These are phyloP conservation scores for Saitozyma podzolica DNA, from an alignment of 768 basidiomycete genomes.

Conservation along the genomic window DNA sequence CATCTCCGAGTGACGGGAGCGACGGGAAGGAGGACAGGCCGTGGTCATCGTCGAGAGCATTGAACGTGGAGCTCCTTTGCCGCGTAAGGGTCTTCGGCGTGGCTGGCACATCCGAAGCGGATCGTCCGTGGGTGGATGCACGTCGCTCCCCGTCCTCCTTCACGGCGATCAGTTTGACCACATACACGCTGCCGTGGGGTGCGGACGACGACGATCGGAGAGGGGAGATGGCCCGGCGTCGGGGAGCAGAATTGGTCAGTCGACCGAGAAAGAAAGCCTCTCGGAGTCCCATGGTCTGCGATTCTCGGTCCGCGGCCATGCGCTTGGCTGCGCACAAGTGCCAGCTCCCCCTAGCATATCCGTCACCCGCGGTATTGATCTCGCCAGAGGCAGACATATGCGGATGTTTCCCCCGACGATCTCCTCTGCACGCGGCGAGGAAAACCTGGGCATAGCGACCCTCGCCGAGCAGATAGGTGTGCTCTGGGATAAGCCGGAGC, in stretches of 20 bases:
- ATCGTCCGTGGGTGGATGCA: slow-evolving; percentile 19
- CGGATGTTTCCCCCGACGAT: slow-evolving; percentile 10
- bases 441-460: slow-evolving; percentile 46
- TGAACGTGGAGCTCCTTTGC: slow-evolving; percentile 32
- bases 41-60: slow-evolving; percentile 7
- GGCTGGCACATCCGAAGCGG: slow-evolving; percentile 26
- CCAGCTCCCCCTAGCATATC: slow-evolving; percentile 37
- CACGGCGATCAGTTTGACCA: slow-evolving; percentile 43
- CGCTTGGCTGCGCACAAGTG: slow-evolving; percentile 55
- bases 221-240: not conserved
- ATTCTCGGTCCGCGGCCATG: slow-evolving; percentile 51
- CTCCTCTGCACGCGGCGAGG: slow-evolving; percentile 32
- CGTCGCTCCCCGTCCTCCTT: slow-evolving; percentile 34
- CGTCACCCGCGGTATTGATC: slow-evolving; percentile 7
- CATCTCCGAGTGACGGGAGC: slow-evolving; percentile 28
- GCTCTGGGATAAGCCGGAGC: slow-evolving; percentile 25
- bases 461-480: slow-evolving; percentile 37
- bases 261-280: slow-evolving; percentile 54
- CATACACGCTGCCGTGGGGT: slow-evolving; percentile 25
- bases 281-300: slow-evolving; percentile 51
- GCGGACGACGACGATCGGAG: not conserved
- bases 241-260: slow-evolving; percentile 17
- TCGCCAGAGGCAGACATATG: slow-evolving; percentile 1
- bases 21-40: slow-evolving; percentile 31
- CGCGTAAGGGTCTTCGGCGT: slow-evolving; percentile 9